A percentile compares a stretch with the other conserved stretches of the same genome.
These are phyloP conservation scores for Saturnispora diversa DNA, from an alignment of 805 yeast genomes.

Conservation along the genomic window DNA sequence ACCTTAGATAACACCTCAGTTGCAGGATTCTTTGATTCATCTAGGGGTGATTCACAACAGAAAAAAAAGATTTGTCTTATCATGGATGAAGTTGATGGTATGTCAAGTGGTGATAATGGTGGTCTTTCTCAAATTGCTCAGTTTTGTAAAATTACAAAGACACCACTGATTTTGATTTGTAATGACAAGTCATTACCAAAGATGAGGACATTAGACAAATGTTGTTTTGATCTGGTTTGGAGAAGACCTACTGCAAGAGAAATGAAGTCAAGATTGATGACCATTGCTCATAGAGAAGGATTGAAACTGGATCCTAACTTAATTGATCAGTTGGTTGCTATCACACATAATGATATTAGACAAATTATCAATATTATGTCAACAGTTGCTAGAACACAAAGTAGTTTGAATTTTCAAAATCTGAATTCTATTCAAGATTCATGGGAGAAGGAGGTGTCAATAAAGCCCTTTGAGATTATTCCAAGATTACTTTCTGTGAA, in stretches of 20 bases:
- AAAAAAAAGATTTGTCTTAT: slow-evolving; percentile 65
- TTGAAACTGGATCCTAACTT: slow-evolving; percentile 71
- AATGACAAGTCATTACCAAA: slow-evolving; percentile 89
- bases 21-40: slow-evolving; percentile 55
- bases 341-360: slow-evolving; percentile 86
- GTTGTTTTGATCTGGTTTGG: slow-evolving; percentile 71
- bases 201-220: slow-evolving; percentile 91
- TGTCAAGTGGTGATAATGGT: slow-evolving; percentile 98
- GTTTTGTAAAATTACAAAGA: slow-evolving; percentile 73
- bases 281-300: slow-evolving; percentile 82
- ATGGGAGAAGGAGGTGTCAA: slow-evolving; percentile 86
- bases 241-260: slow-evolving; percentile 81
- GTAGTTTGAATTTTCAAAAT: slow-evolving; percentile 52
- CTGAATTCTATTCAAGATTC: slow-evolving; percentile 52
- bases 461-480: slow-evolving; percentile 88
- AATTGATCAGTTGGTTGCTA: slow-evolving; percentile 74
- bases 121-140: slow-evolving; percentile 94
- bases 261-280: slow-evolving; percentile 75
- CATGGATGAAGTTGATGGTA: slow-evolving; percentile 99
- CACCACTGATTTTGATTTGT: slow-evolving; percentile 89
- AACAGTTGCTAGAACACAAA: slow-evolving; percentile 70
- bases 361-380: slow-evolving; percentile 88
- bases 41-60: slow-evolving; percentile 16
- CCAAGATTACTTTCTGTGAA: slow-evolving; percentile 57
- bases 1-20: slow-evolving; percentile 78